Base-by-base conservation (phyloP, 257 asterid genomes). In the Solanum medicagineum region DNA sequence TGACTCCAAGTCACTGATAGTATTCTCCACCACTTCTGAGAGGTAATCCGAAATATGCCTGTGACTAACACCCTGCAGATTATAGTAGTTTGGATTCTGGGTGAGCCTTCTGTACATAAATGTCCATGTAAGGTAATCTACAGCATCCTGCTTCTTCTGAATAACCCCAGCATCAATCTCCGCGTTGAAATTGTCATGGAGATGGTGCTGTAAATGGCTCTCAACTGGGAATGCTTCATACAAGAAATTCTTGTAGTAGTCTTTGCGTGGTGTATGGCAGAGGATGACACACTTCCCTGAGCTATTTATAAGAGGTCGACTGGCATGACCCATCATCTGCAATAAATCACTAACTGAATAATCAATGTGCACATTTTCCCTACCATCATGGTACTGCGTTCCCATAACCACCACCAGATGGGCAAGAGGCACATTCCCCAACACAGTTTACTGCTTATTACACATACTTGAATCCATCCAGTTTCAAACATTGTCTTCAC, bases 311-410 rank as follows among this genome's bases (percentile, higher is more conserved):
- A 89, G 88, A 74, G 91, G 91, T 54, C 89, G 88, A 66, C 90
- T 87, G 59, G 92, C 90, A 86, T 87, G 92, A 19, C 90, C 92
- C 90, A 89, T 87, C 92, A 89, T 87, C 87, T 89, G 92, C 85
- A 89, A 86, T 56, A 89, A 84, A 80, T 87, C 90, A 60, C 89
- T 86, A 13, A 89, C 90, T 22, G 90, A 89, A 70, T 89, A 89
- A 71, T 86, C 92, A 75, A 85, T 87, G 66, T 87, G 88, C 62
- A 89, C 89, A 75, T 86, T 87, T 84, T 89, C 88, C 70, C 84
- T 49, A 69, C 90, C 89, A 74, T 89, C 90, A 62, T 89, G 87
- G 73, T 87, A 85, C 83, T 87, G 92, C 0, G 90, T 89, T 59
- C 92, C 92, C 92, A 89, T 89, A 49, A 89, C 87, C 86, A 89